Evolutionary conservation across 192 early-diverging fungal genomes (phyloP).

Genomic region (Diversispora epigaea): DNA sequence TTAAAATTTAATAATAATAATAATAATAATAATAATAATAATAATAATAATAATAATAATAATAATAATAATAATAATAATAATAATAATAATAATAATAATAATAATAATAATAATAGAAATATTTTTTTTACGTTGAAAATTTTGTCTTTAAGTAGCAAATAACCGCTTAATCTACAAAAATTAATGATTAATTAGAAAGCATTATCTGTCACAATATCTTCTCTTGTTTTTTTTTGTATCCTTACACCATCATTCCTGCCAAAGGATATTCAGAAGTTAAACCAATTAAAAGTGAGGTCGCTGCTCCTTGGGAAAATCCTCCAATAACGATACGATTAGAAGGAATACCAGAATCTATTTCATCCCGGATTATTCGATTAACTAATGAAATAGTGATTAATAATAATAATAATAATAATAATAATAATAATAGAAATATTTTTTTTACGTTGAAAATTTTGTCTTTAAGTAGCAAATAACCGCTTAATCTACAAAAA

Average conservation of each 20-base stretch:
- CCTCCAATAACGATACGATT: slow-evolving; percentile 89
- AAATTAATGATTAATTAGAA: slow-evolving; percentile 44
- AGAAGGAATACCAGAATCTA: slow-evolving; percentile 75
- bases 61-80: no score
- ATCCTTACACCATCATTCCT: slow-evolving; percentile 35
- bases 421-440: no score
- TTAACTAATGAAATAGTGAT: not conserved
- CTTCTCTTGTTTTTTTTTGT: not conserved
- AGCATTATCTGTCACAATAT: not conserved
- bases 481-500: slow-evolving; percentile 64
- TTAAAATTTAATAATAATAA: slow-evolving; percentile 1
- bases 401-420: no score
- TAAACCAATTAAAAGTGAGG: slow-evolving; percentile 70
- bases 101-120: no score
- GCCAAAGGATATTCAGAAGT: slow-evolving; percentile 62
- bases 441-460: slow-evolving; percentile 38
- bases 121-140: slow-evolving; percentile 30
- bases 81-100: no score
- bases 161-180: slow-evolving; percentile 69
- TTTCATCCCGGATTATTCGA: slow-evolving; percentile 60
- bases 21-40: no score
- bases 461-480: slow-evolving; percentile 62
- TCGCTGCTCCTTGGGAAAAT: slow-evolving; percentile 89
- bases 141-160: slow-evolving; percentile 61
- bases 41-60: no score